Evolutionary conservation across 495 filamentous ascomycete genomes (phyloP), one percentile per base, ranked within the genome.

Genomic region (Lentithecium fluviatile): DNA sequence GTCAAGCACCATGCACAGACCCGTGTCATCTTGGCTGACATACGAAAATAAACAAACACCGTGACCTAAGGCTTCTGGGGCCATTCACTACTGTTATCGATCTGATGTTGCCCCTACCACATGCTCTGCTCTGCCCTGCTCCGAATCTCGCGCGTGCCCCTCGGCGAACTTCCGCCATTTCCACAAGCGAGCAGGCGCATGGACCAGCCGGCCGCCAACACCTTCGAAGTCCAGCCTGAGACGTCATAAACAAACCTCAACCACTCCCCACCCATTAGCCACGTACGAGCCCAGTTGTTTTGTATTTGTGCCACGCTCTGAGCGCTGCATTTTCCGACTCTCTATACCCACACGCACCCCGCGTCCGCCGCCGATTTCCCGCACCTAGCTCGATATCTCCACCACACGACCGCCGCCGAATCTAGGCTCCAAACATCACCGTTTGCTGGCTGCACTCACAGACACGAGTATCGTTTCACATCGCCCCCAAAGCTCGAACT

Each of bases 361-460:
- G 56, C 50, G 34, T 34, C 38, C 34, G 19, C 29, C 26, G 56
- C 56, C 52, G 38, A 52, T 56, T 46, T 62, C 54, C 45, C 47
- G 58, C 64, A 58, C 55, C 52, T 58, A 29, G 52, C 52, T 47
- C 56, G 56, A 57, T 55, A 29, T 34, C 53, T 49, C 53, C 53
- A 60, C 64, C 58, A 58, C 58, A 61, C 58, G 64, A 66, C 58
- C 52, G 13, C 40, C 56, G 34, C 52, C 51, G 45, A 32, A 43
- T 29, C 32, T 34, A 42, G 37, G 19, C 36, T 52, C 52, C 26
- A 45, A 36, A n/a, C 60, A 1, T 51, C 13, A 2, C 40, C 40
- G 15, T 10, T 23, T n/a, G 17, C 50, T 36, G 24, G 47, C 53
- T 61, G 49, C 49, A 29, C 42, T 17, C n/a, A 49, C 8, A 17